Evolutionary conservation across 139 green algal genomes (phyloP).

Genomic region (Volvox africanus): DNA sequence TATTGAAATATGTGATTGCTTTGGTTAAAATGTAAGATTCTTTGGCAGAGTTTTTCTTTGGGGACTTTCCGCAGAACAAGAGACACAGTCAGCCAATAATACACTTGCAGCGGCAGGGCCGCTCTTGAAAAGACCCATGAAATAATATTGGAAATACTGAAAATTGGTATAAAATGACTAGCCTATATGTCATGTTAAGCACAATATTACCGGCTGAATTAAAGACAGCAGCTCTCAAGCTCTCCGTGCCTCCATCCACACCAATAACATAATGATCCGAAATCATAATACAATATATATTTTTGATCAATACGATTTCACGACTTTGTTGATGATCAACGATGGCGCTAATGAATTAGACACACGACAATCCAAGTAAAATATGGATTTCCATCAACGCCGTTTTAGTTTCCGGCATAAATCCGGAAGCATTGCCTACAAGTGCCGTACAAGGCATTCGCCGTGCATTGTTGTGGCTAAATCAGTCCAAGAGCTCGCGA

Average conservation of each 20-base stretch:
- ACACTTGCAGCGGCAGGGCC: background rate
- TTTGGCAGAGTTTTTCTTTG: background rate
- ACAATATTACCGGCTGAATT: constrained; percentile 54
- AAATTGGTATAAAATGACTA: background rate
- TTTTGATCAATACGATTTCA: too few relatives aligned
- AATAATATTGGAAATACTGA: background rate
- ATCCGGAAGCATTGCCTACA: too few relatives aligned
- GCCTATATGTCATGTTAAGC: background rate
- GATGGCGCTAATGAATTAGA: too few relatives aligned
- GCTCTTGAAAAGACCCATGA: too few relatives aligned
- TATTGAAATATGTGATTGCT: too few relatives aligned
- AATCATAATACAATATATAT: too few relatives aligned
- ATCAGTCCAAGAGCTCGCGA: background rate
- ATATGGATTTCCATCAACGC: too few relatives aligned
- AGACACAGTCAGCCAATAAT: background rate
- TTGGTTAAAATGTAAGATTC: background rate
- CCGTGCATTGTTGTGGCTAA: too few relatives aligned
- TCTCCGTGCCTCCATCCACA: constrained; percentile 85
- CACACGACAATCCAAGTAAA: too few relatives aligned
- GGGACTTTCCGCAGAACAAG: background rate
- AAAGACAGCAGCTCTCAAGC: constrained; percentile 76
- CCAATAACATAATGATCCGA: constrained; percentile 68
- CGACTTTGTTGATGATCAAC: too few relatives aligned
- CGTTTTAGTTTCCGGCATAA: too few relatives aligned
- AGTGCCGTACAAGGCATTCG: too few relatives aligned